Base-by-base conservation (phyloP, 768 basidiomycete genomes). In the Boletus edulis region DNA sequence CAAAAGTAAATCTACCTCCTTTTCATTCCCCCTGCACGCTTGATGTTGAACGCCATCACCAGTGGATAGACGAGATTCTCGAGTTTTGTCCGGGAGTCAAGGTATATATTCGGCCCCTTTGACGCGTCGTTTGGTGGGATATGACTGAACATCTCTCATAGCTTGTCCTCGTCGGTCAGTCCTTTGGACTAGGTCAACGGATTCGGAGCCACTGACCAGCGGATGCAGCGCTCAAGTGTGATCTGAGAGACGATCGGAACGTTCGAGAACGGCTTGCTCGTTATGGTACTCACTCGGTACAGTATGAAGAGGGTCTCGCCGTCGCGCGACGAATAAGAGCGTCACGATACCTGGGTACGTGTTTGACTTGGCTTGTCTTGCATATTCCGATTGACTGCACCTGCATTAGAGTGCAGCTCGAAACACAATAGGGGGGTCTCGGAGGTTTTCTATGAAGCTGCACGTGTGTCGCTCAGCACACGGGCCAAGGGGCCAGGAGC, bases 51-150 rank as follows among this genome's bases (percentile, higher is more conserved):
- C 18, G n/a, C n/a, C 39, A 22, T 14, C 11, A 15, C 3, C 65
- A 96, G 93, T 97, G 95, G 94, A 78, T 97, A 52, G 89, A 94
- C 45, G 94, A 97, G 68, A 89, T 97, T 35, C 67, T 92, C 46
- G 89, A 97, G 71, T 87, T 92, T 63, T 97, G 94, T 72, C 91
- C 93, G 14, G 96, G 95, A 10, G 96, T 98, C 47, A 97, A 96
- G 83, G 86, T 94, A 54, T 62, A 52, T 62, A 52, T 62, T 47
- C 20, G 47, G 27, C 39, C 37, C 29, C 46, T 18, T 50, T 57
- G 48, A 49, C n/a, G 18, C 52, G 37, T 45, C n/a, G 15, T 14
- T 49, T 40, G 43, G 47, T 31, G 20, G 47, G 18, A 43, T 22
- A 42, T 34, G 47, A 55, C 48, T 62, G 27, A 51, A 57, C 44